Percentiles rank a stretch among this genome's conserved stretches.
phyloP scores from a whole-genome alignment of 306 rosid genomes.

The Cucurbita maxima region DNA sequence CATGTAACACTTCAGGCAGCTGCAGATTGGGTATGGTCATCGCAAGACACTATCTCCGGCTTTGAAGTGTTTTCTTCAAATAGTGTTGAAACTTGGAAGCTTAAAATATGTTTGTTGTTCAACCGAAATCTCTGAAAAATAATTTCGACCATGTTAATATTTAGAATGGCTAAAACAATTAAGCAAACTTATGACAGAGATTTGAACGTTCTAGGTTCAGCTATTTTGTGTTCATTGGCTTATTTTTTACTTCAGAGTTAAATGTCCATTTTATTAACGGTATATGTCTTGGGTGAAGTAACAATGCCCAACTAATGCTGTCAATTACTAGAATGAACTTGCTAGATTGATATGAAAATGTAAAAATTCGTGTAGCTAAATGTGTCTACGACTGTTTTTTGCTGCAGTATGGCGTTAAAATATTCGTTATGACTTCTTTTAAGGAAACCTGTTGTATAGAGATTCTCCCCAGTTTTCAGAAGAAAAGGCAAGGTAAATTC shows the following conservation, averaged over 20 bases:
- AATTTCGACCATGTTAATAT: background rate
- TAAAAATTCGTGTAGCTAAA: background rate
- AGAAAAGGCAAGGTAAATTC: conserved; percentile 44
- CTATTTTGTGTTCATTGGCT: background rate
- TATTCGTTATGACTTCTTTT: conserved; percentile 72
- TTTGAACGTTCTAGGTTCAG: background rate
- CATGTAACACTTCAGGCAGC: conserved; percentile 92
- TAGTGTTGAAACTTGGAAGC: background rate
- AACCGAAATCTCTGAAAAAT: background rate
- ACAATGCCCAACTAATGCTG: background rate
- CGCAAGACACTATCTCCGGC: background rate
- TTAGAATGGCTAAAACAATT: background rate
- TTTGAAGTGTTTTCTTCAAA: background rate
- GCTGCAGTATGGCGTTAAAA: conserved; percentile 56
- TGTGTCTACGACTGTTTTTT: background rate
- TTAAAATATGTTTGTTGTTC: background rate
- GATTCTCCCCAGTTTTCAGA: conserved; percentile 55
- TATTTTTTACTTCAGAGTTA: background rate
- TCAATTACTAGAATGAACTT: background rate
- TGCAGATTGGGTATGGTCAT: conserved; percentile 44
- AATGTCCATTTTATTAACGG: background rate
- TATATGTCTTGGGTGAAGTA: background rate
- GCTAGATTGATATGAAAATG: background rate
- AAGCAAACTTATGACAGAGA: background rate
- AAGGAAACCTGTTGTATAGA: conserved; percentile 72